Evolutionary conservation across 441 rosid genomes (phyloP).

Genomic region (Populus hybrid): DNA sequence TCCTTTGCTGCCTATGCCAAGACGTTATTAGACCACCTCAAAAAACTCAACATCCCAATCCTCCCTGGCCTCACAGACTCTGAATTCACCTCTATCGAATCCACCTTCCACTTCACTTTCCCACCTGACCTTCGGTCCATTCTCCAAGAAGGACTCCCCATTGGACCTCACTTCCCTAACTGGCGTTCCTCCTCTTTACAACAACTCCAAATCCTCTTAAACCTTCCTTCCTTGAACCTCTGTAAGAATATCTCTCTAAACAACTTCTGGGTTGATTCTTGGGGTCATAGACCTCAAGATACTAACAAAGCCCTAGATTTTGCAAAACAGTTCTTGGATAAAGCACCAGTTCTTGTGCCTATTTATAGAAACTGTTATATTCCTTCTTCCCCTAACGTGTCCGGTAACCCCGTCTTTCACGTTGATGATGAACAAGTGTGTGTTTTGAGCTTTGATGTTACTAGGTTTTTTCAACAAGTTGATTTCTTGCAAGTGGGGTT

Average conservation of each 20-base stretch:
- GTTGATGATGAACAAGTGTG: slow-evolving; percentile 49
- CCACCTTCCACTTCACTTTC: slow-evolving; percentile 53
- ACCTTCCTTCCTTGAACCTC: slow-evolving; percentile 50
- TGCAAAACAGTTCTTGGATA: slow-evolving; percentile 21
- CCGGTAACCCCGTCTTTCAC: slow-evolving; percentile 76
- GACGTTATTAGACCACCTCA: slow-evolving; percentile 47
- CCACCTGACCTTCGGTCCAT: slow-evolving; percentile 87
- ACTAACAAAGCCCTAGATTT: slow-evolving; percentile 25
- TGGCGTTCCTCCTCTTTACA: slow-evolving; percentile 73
- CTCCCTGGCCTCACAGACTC: slow-evolving; percentile 56
- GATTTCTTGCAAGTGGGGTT: slow-evolving; percentile 26
- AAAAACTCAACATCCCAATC: slow-evolving; percentile 45
- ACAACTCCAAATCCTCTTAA: slow-evolving; percentile 46
- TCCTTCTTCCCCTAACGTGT: slow-evolving; percentile 49
- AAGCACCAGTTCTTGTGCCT: slow-evolving; percentile 69
- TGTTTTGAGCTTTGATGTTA: slow-evolving; percentile 57
- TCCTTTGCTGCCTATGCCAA: slow-evolving; percentile 70
- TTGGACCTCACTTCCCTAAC: slow-evolving; percentile 63
- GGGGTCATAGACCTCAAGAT: slow-evolving; percentile 55
- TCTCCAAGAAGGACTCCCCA: slow-evolving; percentile 76
- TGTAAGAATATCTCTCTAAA: slow-evolving; percentile 39
- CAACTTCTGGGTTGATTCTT: slow-evolving; percentile 64
- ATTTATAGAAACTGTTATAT: slow-evolving; percentile 58
- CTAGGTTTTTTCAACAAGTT: slow-evolving; percentile 54
- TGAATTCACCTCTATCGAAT: slow-evolving; percentile 64